phyloP scores from a whole-genome alignment of 2,329 filamentous ascomycete species.

The Incumbomyces delicatus region DNA sequence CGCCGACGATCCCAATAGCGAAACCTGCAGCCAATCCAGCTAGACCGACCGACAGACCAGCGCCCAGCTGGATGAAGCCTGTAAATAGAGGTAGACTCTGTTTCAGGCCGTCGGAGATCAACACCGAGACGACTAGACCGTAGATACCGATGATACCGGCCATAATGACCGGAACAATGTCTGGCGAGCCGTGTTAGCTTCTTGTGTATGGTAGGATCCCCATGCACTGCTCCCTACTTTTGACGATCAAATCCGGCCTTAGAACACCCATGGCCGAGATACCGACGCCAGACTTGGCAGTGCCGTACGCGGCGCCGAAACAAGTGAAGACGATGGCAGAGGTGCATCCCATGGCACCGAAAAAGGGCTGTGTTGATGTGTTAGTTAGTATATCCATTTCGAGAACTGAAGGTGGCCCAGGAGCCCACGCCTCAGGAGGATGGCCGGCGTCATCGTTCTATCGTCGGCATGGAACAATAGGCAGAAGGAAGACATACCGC shows the following conservation, averaged over 20 bases:
- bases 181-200: conserved; percentile 38
- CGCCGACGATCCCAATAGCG: conserved; percentile 72
- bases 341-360: conserved; percentile 94
- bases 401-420: not conserved
- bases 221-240: conserved; percentile 59
- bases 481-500: conserved; percentile 63
- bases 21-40: conserved; percentile 75
- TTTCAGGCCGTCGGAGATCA: conserved; percentile 70
- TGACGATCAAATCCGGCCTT: conserved; percentile 94
- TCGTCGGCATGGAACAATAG: not conserved
- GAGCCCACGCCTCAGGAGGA: not conserved
- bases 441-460: conserved; percentile 3
- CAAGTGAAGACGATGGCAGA: conserved; percentile 94
- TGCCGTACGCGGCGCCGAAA: conserved; percentile 94
- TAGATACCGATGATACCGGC: conserved; percentile 99
- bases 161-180: conserved; percentile 99
- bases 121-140: conserved; percentile 76
- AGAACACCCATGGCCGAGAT: conserved; percentile 98
- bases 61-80: conserved; percentile 76
- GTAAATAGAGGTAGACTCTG: conserved; percentile 67
- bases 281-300: conserved; percentile 97
- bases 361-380: conserved; percentile 60
- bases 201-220: not conserved
- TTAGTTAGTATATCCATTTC: conserved; percentile 9
- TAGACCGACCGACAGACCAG: conserved; percentile 71